These are phyloP conservation scores for Alternaria gaisen DNA, from an alignment of 2,329 filamentous ascomycete genomes.

Conservation along the genomic window DNA sequence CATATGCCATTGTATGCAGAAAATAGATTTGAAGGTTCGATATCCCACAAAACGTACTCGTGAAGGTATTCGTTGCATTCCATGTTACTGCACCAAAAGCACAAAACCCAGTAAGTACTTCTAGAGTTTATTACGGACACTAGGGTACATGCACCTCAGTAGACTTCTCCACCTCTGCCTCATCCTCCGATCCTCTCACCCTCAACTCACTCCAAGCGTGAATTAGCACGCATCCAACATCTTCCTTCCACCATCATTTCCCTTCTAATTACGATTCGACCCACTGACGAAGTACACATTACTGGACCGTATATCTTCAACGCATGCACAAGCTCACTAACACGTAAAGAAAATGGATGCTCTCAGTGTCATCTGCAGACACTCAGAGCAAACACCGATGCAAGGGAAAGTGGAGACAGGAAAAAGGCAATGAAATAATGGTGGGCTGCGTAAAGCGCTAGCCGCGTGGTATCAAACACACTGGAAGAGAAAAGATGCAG, in stretches of 20 bases:
- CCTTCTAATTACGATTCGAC: neutral
- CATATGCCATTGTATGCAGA: neutral
- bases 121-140: neutral
- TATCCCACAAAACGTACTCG: neutral
- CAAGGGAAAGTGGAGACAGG: conserved; percentile 5
- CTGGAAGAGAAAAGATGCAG: conserved; percentile 3
- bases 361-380: neutral
- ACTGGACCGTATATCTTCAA: neutral
- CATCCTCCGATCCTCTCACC: neutral
- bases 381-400: neutral
- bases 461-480: conserved; percentile 22
- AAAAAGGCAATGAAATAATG: conserved; percentile 7
- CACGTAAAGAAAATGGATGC: neutral
- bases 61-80: neutral
- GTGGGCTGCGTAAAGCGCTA: conserved; percentile 15
- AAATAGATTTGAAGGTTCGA: neutral
- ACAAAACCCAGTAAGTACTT: neutral
- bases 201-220: neutral
- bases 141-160: neutral
- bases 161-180: neutral
- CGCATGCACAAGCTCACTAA: neutral
- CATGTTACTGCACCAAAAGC: neutral
- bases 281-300: conserved; percentile 4
- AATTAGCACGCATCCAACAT: neutral
- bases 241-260: neutral